phyloP scores from a whole-genome alignment of 768 basidiomycete genomes.

The Phylloporus rhodoxanthus region DNA sequence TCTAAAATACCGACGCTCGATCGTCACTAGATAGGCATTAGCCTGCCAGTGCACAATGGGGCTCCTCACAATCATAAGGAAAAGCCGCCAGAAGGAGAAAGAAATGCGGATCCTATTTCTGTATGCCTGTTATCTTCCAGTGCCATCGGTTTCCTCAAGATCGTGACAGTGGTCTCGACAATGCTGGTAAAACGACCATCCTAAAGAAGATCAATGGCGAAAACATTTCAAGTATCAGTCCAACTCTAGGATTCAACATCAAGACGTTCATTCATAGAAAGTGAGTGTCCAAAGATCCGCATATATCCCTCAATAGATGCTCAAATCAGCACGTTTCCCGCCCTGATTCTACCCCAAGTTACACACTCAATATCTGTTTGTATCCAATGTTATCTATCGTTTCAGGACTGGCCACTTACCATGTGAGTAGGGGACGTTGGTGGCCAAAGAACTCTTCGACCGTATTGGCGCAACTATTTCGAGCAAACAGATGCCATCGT shows the following conservation, averaged over 20 bases:
- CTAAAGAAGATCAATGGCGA: conserved; percentile 92
- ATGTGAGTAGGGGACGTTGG: conserved; percentile 92
- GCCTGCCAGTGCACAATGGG: conserved; percentile 62
- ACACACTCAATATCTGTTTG: conserved; percentile 41
- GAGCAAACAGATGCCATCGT: conserved; percentile 97
- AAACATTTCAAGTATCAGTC: conserved; percentile 81
- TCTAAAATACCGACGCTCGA: no score
- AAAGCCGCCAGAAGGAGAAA: conserved; percentile 90
- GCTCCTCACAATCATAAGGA: conserved; percentile 92
- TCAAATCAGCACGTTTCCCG: conserved; percentile 20
- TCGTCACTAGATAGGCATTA: background rate
- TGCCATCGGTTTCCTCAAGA: conserved; percentile 12
- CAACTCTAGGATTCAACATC: conserved; percentile 98
- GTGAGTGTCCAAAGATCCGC: conserved; percentile 42
- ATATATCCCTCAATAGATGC: conserved; percentile 11
- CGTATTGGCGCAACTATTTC: conserved; percentile 99
- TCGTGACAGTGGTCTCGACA: conserved; percentile 79
- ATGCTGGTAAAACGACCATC: conserved; percentile 98
- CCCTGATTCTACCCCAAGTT: conserved; percentile 30
- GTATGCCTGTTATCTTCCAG: conserved; percentile 37
- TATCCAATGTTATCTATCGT: conserved; percentile 4
- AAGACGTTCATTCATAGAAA: conserved; percentile 90
- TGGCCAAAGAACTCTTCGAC: conserved; percentile 89
- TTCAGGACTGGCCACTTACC: conserved; percentile 66
- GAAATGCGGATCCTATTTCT: conserved; percentile 96